Evolutionary conservation across 2,329 filamentous ascomycete species (phyloP).

Genomic region (Orbilia javanica): DNA sequence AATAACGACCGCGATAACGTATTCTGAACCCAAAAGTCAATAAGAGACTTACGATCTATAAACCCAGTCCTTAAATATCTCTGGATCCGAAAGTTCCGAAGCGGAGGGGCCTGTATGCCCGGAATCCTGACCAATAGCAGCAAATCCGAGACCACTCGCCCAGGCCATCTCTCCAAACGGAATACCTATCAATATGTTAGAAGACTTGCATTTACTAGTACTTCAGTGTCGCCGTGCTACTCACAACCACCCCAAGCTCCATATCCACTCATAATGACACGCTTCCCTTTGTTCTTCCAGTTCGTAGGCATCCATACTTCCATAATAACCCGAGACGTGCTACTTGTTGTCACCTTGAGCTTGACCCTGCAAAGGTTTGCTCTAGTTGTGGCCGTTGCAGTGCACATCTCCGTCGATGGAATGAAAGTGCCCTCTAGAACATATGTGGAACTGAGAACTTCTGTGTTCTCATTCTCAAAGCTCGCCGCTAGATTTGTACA

Average conservation of each 20-base stretch:
- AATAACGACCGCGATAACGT: no score
- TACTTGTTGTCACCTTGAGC: slow-evolving; percentile 28
- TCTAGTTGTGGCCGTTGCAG: neutral
- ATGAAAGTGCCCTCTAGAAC: slow-evolving; percentile 11
- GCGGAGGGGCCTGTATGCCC: slow-evolving; percentile 37
- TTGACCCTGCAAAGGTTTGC: slow-evolving; percentile 31
- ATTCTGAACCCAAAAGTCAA: no score
- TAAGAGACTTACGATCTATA: slow-evolving; percentile 56
- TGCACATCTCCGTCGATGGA: slow-evolving; percentile 10
- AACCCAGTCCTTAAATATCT: slow-evolving; percentile 49
- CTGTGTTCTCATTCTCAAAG: slow-evolving; percentile 18
- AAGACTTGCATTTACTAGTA: neutral
- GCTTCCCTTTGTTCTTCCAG: slow-evolving; percentile 33
- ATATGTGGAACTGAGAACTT: slow-evolving; percentile 22
- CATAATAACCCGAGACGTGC: slow-evolving; percentile 32
- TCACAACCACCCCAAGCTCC: slow-evolving; percentile 22
- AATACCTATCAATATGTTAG: slow-evolving; percentile 22
- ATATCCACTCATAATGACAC: slow-evolving; percentile 19
- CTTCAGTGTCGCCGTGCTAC: neutral
- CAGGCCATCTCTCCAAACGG: slow-evolving; percentile 12
- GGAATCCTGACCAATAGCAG: slow-evolving; percentile 36
- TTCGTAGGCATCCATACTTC: slow-evolving; percentile 42
- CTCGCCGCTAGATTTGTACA: slow-evolving; percentile 4
- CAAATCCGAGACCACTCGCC: slow-evolving; percentile 40
- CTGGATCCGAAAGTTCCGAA: slow-evolving; percentile 15